These are phyloP conservation scores for Melanomma pulvis-pyrius DNA, from an alignment of 495 filamentous ascomycete species.

Conservation along the genomic window DNA sequence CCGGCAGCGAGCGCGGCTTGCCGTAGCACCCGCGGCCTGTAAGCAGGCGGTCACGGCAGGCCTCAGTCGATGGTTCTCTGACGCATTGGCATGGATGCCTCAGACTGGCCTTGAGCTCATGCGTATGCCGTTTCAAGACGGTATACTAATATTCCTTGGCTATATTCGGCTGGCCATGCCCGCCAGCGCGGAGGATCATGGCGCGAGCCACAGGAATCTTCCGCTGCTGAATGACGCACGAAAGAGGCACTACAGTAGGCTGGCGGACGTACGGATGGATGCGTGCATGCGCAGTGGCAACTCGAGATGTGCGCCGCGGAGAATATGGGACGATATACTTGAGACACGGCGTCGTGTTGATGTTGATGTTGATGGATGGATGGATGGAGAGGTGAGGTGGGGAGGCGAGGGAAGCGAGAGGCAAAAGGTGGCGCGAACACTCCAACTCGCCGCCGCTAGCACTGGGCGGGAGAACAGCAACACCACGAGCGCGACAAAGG, in stretches of 20 bases:
- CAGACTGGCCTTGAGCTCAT: constrained; percentile 39
- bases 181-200: constrained; percentile 32
- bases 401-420: constrained; percentile 1
- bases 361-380: neutral
- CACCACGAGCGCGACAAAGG: neutral
- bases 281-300: constrained; percentile 30
- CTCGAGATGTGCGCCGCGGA: constrained; percentile 25
- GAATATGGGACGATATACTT: constrained; percentile 19
- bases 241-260: constrained; percentile 20
- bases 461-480: neutral
- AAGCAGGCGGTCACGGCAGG: constrained; percentile 19
- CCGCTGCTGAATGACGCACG: constrained; percentile 35
- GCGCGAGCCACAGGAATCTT: constrained; percentile 38
- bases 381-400: neutral
- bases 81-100: constrained; percentile 38
- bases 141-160: constrained; percentile 19
- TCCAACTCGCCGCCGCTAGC: neutral
- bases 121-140: constrained; percentile 40
- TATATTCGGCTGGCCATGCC: constrained; percentile 36
- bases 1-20: constrained; percentile 33
- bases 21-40: constrained; percentile 33
- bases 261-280: constrained; percentile 26
- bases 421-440: neutral
- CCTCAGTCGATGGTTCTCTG: constrained; percentile 15
- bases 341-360: constrained; percentile 15